phyloP scores from a whole-genome alignment of 768 basidiomycete genomes.

The Phaeotremella fagi region DNA sequence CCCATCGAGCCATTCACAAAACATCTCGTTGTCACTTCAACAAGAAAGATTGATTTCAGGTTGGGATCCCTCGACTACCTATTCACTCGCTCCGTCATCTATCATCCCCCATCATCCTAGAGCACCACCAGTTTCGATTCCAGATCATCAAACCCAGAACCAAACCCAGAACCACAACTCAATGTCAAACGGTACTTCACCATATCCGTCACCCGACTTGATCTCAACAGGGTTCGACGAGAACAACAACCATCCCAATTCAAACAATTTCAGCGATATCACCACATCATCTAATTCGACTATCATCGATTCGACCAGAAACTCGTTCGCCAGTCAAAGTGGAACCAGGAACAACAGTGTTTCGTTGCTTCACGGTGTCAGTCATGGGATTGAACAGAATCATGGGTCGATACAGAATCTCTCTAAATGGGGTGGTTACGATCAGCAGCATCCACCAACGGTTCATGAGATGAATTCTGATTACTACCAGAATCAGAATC shows the following conservation, averaged over 20 bases:
- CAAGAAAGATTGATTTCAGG: too few species aligned
- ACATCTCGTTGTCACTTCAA: background rate
- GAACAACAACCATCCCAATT: too few species aligned
- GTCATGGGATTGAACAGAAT: background rate
- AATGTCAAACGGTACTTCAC: background rate
- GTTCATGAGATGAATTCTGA: background rate
- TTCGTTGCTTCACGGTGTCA: background rate
- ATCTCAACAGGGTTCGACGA: background rate
- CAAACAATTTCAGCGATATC: too few species aligned
- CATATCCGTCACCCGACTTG: background rate
- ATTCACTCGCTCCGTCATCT: slow-evolving; percentile 4
- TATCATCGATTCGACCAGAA: too few species aligned
- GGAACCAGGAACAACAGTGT: background rate
- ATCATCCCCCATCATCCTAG: slow-evolving; percentile 5
- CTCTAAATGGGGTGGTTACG: background rate
- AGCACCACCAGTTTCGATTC: background rate
- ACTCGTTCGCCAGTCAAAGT: too few species aligned
- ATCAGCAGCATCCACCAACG: background rate
- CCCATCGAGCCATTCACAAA: slow-evolving; percentile 5
- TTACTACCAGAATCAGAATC: background rate
- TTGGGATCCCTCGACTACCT: background rate
- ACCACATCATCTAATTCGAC: too few species aligned
- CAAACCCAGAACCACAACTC: background rate
- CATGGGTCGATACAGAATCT: background rate
- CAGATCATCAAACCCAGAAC: background rate